These are phyloP conservation scores for Epichloe sylvatica DNA, from an alignment of 2,329 filamentous ascomycete genomes.

Conservation along the genomic window DNA sequence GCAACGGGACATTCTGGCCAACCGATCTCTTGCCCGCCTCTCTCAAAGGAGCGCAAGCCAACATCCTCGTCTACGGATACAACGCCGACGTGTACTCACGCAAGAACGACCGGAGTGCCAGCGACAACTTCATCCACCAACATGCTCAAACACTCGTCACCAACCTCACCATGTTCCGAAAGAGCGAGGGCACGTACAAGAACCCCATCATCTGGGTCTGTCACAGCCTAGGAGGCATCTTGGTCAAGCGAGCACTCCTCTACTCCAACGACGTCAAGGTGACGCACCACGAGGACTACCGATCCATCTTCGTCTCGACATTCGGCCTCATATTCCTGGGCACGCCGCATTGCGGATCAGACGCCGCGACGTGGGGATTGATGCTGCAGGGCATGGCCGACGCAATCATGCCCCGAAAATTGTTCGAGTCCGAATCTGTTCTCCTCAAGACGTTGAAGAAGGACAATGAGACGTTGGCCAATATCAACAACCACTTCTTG, in stretches of 20 bases:
- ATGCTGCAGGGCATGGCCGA: slow-evolving; percentile 55
- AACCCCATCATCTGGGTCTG: slow-evolving; percentile 65
- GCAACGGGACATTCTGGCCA: slow-evolving; percentile 53
- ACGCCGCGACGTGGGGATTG: slow-evolving; percentile 52
- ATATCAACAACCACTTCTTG: slow-evolving; percentile 60
- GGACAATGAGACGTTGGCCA: slow-evolving; percentile 59
- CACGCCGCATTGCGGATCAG: slow-evolving; percentile 60
- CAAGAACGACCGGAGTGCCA: slow-evolving; percentile 37
- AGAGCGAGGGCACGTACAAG: slow-evolving; percentile 38
- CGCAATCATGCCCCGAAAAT: slow-evolving; percentile 47
- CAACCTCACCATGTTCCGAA: slow-evolving; percentile 48
- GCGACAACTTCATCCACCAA: slow-evolving; percentile 53
- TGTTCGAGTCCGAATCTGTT: slow-evolving; percentile 54
- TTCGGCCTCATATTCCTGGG: slow-evolving; percentile 66
- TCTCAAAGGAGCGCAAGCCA: slow-evolving; percentile 41
- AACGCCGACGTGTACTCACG: slow-evolving; percentile 50
- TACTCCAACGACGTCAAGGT: slow-evolving; percentile 49
- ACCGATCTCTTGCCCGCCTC: slow-evolving; percentile 49
- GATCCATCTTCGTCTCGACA: slow-evolving; percentile 59
- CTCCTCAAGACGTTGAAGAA: slow-evolving; percentile 57
- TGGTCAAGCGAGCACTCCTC: slow-evolving; percentile 56
- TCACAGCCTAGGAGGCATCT: slow-evolving; percentile 59
- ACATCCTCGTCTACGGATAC: slow-evolving; percentile 60
- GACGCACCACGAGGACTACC: slow-evolving; percentile 47
- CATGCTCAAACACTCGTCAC: slow-evolving; percentile 57